Percentiles rank a stretch among this genome's conserved stretches.
Conservation (phyloP, 2,329 filamentous ascomycete genomes). For the Colletotrichum noveboracense region DNA sequence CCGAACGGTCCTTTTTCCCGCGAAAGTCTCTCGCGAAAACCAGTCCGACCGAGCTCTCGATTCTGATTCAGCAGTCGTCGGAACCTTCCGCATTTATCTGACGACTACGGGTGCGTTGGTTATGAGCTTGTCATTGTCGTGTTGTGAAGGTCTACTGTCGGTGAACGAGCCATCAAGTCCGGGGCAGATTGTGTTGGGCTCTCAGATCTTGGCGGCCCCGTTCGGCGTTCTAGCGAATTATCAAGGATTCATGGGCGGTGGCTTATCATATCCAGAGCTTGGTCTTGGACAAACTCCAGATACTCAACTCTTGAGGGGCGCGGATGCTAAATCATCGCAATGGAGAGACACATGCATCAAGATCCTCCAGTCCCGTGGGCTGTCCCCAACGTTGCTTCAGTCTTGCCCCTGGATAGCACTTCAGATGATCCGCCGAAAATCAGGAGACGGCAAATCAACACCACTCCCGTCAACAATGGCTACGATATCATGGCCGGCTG, state of each 20-base stretch:
- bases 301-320: slow-evolving; percentile 51
- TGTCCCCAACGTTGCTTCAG: slow-evolving; percentile 47
- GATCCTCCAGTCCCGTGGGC: slow-evolving; percentile 55
- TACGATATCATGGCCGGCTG: slow-evolving; percentile 59
- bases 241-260: slow-evolving; percentile 38
- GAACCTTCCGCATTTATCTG: slow-evolving; percentile 58
- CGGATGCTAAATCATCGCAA: slow-evolving; percentile 44
- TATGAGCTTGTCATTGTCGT: slow-evolving; percentile 52
- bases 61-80: slow-evolving; percentile 28
- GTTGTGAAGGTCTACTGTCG: slow-evolving; percentile 51
- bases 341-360: slow-evolving; percentile 58
- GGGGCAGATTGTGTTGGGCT: slow-evolving; percentile 43
- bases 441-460: slow-evolving; percentile 46
- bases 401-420: slow-evolving; percentile 57
- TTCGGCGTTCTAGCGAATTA: slow-evolving; percentile 55
- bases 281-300: slow-evolving; percentile 57
- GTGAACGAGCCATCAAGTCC: slow-evolving; percentile 48
- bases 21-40: slow-evolving; percentile 14
- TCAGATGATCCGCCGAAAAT: slow-evolving; percentile 50
- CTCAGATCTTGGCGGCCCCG: slow-evolving; percentile 58
- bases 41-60: not conserved
- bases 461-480: slow-evolving; percentile 35
- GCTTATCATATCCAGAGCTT: slow-evolving; percentile 37
- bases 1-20: slow-evolving; percentile 52
- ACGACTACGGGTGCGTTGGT: slow-evolving; percentile 62